A percentile compares a stretch with the other conserved stretches of the same genome.
These are phyloP conservation scores for Penicillium rolfsii DNA, from an alignment of 2,329 filamentous ascomycete species.

Conservation along the genomic window DNA sequence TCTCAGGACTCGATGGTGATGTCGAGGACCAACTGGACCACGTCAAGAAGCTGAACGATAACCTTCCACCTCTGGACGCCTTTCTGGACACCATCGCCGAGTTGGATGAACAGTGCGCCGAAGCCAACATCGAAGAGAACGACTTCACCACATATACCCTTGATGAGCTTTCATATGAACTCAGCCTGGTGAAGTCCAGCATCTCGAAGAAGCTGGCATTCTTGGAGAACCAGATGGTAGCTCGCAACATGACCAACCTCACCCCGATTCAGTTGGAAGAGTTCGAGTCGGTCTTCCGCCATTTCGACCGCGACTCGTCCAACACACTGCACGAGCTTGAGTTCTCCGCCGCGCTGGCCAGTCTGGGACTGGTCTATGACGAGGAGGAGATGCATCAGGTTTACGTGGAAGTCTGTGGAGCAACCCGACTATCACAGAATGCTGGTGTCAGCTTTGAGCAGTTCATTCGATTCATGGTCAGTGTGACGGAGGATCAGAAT, in stretches of 20 bases:
- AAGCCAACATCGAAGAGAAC: conserved; percentile 99
- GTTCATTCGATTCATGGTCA: conserved; percentile 99
- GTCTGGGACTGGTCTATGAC: conserved; percentile 90
- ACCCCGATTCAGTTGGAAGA: conserved; percentile 98
- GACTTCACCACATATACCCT: conserved; percentile 99
- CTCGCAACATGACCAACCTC: conserved; percentile 96
- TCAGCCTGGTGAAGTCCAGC: conserved; percentile 85
- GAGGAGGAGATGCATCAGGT: conserved; percentile 98
- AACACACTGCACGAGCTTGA: conserved; percentile 92
- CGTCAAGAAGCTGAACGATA: conserved; percentile 81
- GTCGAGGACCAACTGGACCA: conserved; percentile 92
- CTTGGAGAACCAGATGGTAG: conserved; percentile 97
- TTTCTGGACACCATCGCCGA: conserved; percentile 86
- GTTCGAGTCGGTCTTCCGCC: conserved; percentile 96
- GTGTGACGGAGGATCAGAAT: conserved; percentile 98
- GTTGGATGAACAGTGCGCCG: conserved; percentile 84
- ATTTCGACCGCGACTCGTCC: conserved; percentile 91
- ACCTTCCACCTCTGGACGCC: conserved; percentile 83
- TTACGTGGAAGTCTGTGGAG: conserved; percentile 80
- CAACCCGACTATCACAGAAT: conserved; percentile 59
- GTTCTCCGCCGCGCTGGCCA: conserved; percentile 94
- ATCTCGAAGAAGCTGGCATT: conserved; percentile 97
- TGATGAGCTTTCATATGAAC: conserved; percentile 92
- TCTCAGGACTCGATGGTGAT: conserved; percentile 95
- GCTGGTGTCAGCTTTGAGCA: conserved; percentile 90